phyloP scores from a whole-genome alignment of 2,329 filamentous ascomycete species.

The Elsinoe arachidis region DNA sequence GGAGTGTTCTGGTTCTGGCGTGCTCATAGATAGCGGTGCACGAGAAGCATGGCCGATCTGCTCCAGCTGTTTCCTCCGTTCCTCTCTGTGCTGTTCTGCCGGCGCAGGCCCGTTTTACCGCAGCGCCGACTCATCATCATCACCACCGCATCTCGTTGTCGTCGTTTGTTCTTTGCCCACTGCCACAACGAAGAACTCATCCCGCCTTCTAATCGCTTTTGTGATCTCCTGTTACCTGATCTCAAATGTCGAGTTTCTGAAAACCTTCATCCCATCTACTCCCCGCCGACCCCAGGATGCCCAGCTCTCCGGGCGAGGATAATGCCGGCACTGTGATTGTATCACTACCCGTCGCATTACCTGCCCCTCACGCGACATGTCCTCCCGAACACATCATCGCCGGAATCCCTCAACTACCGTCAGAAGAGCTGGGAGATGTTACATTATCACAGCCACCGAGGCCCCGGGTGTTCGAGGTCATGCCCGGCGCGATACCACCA shows the following conservation, averaged over 20 bases:
- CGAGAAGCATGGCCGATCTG: no score
- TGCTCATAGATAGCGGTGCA: no score
- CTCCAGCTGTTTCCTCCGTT: no score
- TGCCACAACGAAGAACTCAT: conserved; percentile 4
- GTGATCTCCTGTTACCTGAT: neutral
- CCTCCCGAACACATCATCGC: conserved; percentile 32
- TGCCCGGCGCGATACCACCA: conserved; percentile 13
- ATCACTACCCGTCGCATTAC: conserved; percentile 13
- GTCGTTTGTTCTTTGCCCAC: neutral
- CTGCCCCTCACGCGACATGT: conserved; percentile 29
- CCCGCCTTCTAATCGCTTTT: neutral
- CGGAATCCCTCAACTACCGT: conserved; percentile 22
- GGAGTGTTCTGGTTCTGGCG: no score
- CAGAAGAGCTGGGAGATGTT: conserved; percentile 21
- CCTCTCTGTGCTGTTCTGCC: neutral
- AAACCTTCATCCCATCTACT: neutral
- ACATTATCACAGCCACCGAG: conserved; percentile 23
- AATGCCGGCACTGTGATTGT: conserved; percentile 14
- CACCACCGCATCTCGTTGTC: conserved; percentile 4
- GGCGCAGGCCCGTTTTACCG: conserved; percentile 8
- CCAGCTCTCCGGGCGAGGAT: conserved; percentile 10
- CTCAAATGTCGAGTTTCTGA: conserved; percentile 7
- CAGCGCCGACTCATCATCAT: conserved; percentile 8
- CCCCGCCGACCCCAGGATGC: conserved; percentile 7
- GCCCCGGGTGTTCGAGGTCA: conserved; percentile 15